Evolutionary conservation across 768 basidiomycete genomes (phyloP), one percentile per base, ranked within the genome.

Genomic region (Cystobasidiopsis lactophilus): DNA sequence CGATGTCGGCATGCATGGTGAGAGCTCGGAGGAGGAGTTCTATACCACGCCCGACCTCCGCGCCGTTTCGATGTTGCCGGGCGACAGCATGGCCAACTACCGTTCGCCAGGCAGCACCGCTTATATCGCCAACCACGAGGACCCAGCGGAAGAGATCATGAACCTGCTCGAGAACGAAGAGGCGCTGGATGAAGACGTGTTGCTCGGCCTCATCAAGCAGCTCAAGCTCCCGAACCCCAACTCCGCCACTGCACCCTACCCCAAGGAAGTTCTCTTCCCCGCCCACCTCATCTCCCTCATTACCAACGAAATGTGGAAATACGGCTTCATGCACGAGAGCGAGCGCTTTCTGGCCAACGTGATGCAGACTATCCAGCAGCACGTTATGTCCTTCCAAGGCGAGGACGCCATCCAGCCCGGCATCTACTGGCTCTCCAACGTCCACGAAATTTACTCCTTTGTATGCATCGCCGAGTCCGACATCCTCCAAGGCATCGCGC

Each of bases 281-380:
- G 89, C 93, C 24, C 95, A 96, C 66, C 76, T 98, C 55, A 96
- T 98, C 68, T 85, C 83, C 64, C 71, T 96, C 44, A 80, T 93
- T 59, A 91, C 88, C n/a, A 98, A 98, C 67, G 93, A 96, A 68
- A 98, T 98, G 93, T 96, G 93, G 93, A 95, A 93, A 68, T 88
- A 91, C 62, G 86, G 89, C 46, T 76, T 98, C 59, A 95, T 96
- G 59, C 74, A 78, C 16, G 93, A 98, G 68, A 91, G 86, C 69
- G 93, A 96, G 67, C 75, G 89, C 45, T 96, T 98, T 76, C 71
- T 98, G 53, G 93, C 93, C 33, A 96, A 91, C 65, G 84, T 96
- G 52, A 96, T 96, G 91, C 89, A 95, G 67, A 82, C 80, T 2
- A 82, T 98, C 54, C 93, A 98, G 70, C 74, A 80, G 24, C 86